Percentiles rank a stretch among this genome's conserved stretches.
These are phyloP conservation scores for Hypericum perforatum DNA, from an alignment of 345 rosid species.

Conservation along the genomic window DNA sequence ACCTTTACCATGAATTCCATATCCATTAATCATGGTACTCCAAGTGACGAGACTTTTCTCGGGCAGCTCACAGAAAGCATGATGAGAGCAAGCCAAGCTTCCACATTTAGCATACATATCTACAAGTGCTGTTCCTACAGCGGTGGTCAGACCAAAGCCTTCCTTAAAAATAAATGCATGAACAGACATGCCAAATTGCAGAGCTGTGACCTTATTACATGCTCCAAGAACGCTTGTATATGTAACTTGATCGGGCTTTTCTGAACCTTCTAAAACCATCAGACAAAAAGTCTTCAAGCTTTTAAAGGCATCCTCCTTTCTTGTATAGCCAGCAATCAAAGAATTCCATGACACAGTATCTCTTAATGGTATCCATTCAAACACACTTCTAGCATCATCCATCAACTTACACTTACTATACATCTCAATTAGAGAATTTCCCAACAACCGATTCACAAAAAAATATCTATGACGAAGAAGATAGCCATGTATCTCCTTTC, in stretches of 20 bases:
- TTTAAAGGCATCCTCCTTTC: constrained; percentile 15
- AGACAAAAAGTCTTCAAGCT: constrained; percentile 20
- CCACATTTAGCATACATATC: constrained; percentile 25
- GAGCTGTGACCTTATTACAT: constrained; percentile 19
- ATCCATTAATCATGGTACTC: constrained; percentile 24
- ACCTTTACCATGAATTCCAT: constrained; percentile 18
- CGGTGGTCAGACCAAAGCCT: constrained; percentile 10
- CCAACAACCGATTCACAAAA: constrained; percentile 5
- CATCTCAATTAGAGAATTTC: constrained; percentile 20
- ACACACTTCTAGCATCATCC: constrained; percentile 14
- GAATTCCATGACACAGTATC: constrained; percentile 24
- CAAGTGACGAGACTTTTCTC: constrained; percentile 13
- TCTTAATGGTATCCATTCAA: constrained; percentile 9
- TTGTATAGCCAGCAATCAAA: constrained; percentile 18
- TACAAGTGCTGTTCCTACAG: constrained; percentile 19
- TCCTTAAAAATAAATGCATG: constrained; percentile 16
- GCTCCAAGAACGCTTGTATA: constrained; percentile 18
- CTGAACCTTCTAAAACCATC: constrained; percentile 18
- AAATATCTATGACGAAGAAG: constrained; percentile 12
- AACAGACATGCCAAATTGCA: constrained; percentile 24
- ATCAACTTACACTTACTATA: constrained; percentile 15
- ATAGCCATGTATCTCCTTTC: constrained; percentile 15
- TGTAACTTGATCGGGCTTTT: constrained; percentile 16
- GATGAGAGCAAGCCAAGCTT: constrained; percentile 13
- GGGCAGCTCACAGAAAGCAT: constrained; percentile 16